Evolutionary conservation across 2,329 filamentous ascomycete genomes (phyloP).

Genomic region (Fusarium sp.): DNA sequence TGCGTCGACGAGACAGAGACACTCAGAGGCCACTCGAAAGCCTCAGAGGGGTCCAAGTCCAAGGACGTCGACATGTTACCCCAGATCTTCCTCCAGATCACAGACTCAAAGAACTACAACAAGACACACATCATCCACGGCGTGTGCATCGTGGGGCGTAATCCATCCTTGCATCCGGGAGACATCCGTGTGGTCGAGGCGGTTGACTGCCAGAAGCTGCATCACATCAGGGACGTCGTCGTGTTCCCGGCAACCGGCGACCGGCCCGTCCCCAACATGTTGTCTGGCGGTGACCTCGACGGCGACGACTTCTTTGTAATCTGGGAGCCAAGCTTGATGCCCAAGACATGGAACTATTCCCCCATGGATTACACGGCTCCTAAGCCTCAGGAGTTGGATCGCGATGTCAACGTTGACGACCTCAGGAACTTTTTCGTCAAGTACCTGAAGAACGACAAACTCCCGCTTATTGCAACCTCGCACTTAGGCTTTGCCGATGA

Average conservation of each 20-base stretch:
- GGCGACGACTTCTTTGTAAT: slow-evolving; percentile 96
- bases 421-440: slow-evolving; percentile 86
- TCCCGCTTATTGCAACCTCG: slow-evolving; percentile 79
- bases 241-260: slow-evolving; percentile 87
- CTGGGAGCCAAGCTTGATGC: slow-evolving; percentile 82
- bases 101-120: slow-evolving; percentile 60
- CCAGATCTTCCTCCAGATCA: slow-evolving; percentile 88
- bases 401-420: slow-evolving; percentile 73
- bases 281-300: slow-evolving; percentile 93
- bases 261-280: slow-evolving; percentile 88
- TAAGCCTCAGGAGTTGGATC: slow-evolving; percentile 61
- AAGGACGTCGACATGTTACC: slow-evolving; percentile 67
- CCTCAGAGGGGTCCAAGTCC: slow-evolving; percentile 50
- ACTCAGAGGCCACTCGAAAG: slow-evolving; percentile 73
- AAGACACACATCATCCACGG: slow-evolving; percentile 74
- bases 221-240: slow-evolving; percentile 82
- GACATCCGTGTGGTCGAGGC: slow-evolving; percentile 89
- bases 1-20: slow-evolving; percentile 84
- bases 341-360: slow-evolving; percentile 70
- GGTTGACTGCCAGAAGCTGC: slow-evolving; percentile 74
- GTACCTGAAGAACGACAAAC: slow-evolving; percentile 89
- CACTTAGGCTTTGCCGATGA: slow-evolving; percentile 81
- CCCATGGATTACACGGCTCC: slow-evolving; percentile 79
- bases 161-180: slow-evolving; percentile 91
- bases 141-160: slow-evolving; percentile 83